Percentiles rank a stretch among this genome's conserved stretches.
These are phyloP conservation scores for Lachancea sp. DNA, from an alignment of 805 yeast genomes.

Conservation along the genomic window DNA sequence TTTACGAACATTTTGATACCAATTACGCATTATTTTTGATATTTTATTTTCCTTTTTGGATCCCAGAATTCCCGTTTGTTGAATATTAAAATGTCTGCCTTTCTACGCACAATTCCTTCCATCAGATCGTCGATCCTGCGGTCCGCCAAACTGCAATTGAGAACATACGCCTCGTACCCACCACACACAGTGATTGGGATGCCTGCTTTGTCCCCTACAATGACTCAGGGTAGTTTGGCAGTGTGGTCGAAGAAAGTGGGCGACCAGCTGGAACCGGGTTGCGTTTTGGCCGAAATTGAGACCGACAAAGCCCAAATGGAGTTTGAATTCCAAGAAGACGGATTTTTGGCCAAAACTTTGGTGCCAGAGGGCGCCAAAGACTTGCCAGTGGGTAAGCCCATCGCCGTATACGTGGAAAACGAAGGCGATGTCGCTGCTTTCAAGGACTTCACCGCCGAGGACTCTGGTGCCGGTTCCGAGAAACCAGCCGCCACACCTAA, in stretches of 20 bases:
- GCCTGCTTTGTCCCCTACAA: slow-evolving; percentile 99
- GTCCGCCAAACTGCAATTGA: slow-evolving; percentile 22
- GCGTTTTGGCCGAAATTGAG: slow-evolving; percentile 91
- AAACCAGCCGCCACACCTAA: slow-evolving; percentile 31
- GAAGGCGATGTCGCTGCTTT: slow-evolving; percentile 81
- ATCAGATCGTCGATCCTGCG: slow-evolving; percentile 18
- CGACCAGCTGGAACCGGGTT: slow-evolving; percentile 85
- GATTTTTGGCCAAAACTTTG: slow-evolving; percentile 80
- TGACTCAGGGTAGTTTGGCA: slow-evolving; percentile 92
- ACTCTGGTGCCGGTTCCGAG: slow-evolving; percentile 27
- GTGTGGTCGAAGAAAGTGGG: slow-evolving; percentile 88
- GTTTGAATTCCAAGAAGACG: slow-evolving; percentile 97
- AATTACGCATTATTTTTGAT: too few relatives aligned
- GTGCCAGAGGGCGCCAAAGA: slow-evolving; percentile 83
- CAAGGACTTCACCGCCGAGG: slow-evolving; percentile 79
- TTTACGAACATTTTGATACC: too few relatives aligned
- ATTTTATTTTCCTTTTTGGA: too few relatives aligned
- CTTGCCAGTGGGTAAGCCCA: slow-evolving; percentile 89
- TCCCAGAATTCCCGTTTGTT: too few relatives aligned
- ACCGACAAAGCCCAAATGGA: slow-evolving; percentile 98
- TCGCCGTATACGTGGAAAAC: slow-evolving; percentile 93
- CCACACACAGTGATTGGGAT: slow-evolving; percentile 83
- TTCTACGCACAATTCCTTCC: slow-evolving; percentile 25
- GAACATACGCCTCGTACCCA: slow-evolving; percentile 51
- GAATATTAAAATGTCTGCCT: slow-evolving; percentile 23